phyloP scores from a whole-genome alignment of 495 filamentous ascomycete genomes.

The Lophiotrema nucula region DNA sequence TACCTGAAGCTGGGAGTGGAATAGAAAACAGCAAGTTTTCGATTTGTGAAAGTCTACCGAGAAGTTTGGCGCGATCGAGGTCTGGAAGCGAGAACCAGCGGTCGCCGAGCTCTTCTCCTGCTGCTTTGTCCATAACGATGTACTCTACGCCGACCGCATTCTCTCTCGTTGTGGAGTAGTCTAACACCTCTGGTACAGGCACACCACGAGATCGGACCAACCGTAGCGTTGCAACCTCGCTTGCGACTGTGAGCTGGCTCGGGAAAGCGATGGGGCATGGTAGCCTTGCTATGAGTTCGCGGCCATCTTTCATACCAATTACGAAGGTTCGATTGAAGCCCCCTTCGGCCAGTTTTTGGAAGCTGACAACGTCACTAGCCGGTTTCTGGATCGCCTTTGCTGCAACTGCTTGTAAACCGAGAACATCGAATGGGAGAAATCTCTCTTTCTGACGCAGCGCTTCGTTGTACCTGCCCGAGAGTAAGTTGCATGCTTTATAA shows the following conservation, averaged over 20 bases:
- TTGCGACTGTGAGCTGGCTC: constrained; percentile 43
- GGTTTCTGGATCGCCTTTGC: background rate
- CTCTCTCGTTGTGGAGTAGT: constrained; percentile 16
- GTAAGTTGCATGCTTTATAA: too few relatives aligned
- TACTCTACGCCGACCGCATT: constrained; percentile 27
- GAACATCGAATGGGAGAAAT: constrained; percentile 10
- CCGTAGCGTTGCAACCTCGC: constrained; percentile 49
- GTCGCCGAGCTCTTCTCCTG: constrained; percentile 17
- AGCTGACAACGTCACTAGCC: background rate
- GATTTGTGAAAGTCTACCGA: constrained; percentile 43
- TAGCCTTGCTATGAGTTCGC: constrained; percentile 3
- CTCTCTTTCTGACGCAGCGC: too few relatives aligned
- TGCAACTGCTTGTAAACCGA: constrained; percentile 1
- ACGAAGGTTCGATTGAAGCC: constrained; percentile 20
- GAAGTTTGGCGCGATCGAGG: constrained; percentile 42
- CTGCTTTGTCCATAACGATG: constrained; percentile 30
- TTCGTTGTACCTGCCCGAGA: too few relatives aligned
- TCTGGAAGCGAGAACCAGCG: constrained; percentile 41
- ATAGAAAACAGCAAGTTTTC: constrained; percentile 42
- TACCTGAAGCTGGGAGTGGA: constrained; percentile 43
- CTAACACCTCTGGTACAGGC: constrained; percentile 32
- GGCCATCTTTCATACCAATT: constrained; percentile 7
- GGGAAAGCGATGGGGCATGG: constrained; percentile 30
- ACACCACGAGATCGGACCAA: constrained; percentile 41
- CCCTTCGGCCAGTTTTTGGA: constrained; percentile 21